Base-by-base conservation (phyloP, 2,329 filamentous ascomycete genomes). In the Alternaria burnsii region DNA sequence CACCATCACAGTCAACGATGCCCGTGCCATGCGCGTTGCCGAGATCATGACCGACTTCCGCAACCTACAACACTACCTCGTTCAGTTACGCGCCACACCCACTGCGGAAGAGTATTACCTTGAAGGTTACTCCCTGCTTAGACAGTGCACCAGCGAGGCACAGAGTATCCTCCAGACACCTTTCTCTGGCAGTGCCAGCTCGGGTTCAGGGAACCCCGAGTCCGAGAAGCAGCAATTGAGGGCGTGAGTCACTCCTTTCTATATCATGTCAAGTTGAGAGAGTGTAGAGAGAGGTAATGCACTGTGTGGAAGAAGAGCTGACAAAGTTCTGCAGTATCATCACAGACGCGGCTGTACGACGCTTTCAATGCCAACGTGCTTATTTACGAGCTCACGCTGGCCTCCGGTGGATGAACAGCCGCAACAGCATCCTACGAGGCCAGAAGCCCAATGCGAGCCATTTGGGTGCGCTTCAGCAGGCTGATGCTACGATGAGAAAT, bases 41-140 rank as follows among this genome's bases (percentile, higher is more conserved):
- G 87, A 89, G 76, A 83, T 89, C 72, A 87, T 89, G 80, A 84
- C 84, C 64, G 87, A 89, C 78, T 89, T 87, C 72, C 85, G 87
- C 54, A 87, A 85, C 57, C 78, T 89, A 4, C 85, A 88, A 65
- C 76, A 84, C 63, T 86, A 88, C 71, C 86, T 89, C 58, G 81
- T 83, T 30, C 81, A 86, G 61, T 82, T 87, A 59, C 82, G 83
- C 59, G 80, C 82, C 28, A 80, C 81, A 20, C 81, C 83, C 30
- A 80, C 83, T 5, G 78, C 83, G 41, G 84, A 86, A 54, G 85
- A 88, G 63, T 84, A 84, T 73, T 82, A 86, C 67, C 83, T 87
- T 61, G 84, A 87, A 63, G 87, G 87, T 57, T 89, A 86, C 70
- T 80, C 81, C 26, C 76, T 88, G 26, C 79, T 89, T 41, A 82